phyloP scores from a whole-genome alignment of 1,284 basidiomycete species.

The Neonothopanus nambi region DNA sequence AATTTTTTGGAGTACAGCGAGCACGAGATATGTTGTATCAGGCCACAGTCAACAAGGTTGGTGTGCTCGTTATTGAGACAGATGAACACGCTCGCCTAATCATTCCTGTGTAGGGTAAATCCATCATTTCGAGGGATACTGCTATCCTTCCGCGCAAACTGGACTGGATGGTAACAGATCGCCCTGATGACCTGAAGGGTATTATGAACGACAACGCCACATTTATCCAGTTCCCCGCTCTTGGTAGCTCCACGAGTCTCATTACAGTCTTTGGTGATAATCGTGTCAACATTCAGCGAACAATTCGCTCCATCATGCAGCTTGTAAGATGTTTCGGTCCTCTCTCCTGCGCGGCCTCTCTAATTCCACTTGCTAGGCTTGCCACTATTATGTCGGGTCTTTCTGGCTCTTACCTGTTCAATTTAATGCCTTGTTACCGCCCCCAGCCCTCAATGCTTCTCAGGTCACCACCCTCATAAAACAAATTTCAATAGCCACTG shows the following conservation, averaged over 20 bases:
- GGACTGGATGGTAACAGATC: conserved; percentile 97
- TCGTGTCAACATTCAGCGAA: conserved; percentile 93
- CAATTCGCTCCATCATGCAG: conserved; percentile 94
- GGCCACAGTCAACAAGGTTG: conserved; percentile 84
- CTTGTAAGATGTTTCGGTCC: conserved; percentile 65
- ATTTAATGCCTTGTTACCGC: conserved; percentile 89
- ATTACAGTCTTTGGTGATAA: conserved; percentile 95
- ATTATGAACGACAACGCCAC: conserved; percentile 98
- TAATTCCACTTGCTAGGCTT: conserved; percentile 58
- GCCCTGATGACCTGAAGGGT: conserved; percentile 85
- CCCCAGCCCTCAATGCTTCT: conserved; percentile 78
- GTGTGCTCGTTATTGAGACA: conserved; percentile 22
- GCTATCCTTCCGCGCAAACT: conserved; percentile 94
- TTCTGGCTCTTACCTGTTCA: conserved; percentile 95
- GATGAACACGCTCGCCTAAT: conserved; percentile 10
- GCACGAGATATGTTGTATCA: conserved; percentile 95
- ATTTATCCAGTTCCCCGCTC: conserved; percentile 90
- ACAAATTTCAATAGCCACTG: conserved; percentile 83
- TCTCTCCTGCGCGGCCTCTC: neutral
- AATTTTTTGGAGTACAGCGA: conserved; percentile 94
- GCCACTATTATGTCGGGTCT: conserved; percentile 94
- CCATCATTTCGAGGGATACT: conserved; percentile 89
- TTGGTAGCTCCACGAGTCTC: conserved; percentile 89
- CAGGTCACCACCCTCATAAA: conserved; percentile 87
- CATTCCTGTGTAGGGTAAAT: conserved; percentile 69